Base-by-base conservation (phyloP, 2,329 filamentous ascomycete genomes). In the Paracorniculantispora psalliotae region DNA sequence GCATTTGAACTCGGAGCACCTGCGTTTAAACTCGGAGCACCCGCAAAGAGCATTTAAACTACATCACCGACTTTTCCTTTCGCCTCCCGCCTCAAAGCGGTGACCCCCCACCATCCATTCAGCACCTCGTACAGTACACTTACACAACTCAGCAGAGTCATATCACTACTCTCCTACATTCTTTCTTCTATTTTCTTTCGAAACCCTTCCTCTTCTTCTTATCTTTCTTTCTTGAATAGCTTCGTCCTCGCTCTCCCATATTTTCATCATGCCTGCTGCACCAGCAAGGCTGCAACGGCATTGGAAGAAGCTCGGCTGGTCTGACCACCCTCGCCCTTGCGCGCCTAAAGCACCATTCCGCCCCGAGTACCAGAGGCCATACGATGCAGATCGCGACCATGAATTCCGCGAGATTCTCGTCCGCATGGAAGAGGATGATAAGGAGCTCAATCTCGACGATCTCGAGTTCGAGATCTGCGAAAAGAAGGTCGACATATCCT, bases 401-500 rank as follows among this genome's bases (percentile, higher is more conserved):
- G 9, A 19, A 3, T 25, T 53, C 13, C 50, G 35, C 1, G 1
- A 13, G 0, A 1, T 21, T 9, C 54, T 44, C 33, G 54, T 19
- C n/a, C n/a, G n/a, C n/a, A n/a, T n/a, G n/a, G n/a, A n/a, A n/a
- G n/a, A n/a, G n/a, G n/a, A n/a, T n/a, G n/a, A n/a, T n/a, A n/a
- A n/a, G n/a, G n/a, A n/a, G n/a, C n/a, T n/a, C n/a, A n/a, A 57
- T 2, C 25, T 33, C 13, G 46, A 57, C 21, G 3, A 33, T 19
- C 0, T 25, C 17, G 46, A 57, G 26, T 4, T 21, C 6, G n/a
- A 13, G 33, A 12, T 50, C 33, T 5, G 3, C 4, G 6, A 30
- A 9, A 12, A 41, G 25, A 33, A 28, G 26, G 13, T 57, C 15
- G 54, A 57, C n/a, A 30, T 50, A 12, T 49, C 54, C 44, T 57